Conservation (phyloP, 2,329 filamentous ascomycete species). For the Tolypocladium nubicola region DNA sequence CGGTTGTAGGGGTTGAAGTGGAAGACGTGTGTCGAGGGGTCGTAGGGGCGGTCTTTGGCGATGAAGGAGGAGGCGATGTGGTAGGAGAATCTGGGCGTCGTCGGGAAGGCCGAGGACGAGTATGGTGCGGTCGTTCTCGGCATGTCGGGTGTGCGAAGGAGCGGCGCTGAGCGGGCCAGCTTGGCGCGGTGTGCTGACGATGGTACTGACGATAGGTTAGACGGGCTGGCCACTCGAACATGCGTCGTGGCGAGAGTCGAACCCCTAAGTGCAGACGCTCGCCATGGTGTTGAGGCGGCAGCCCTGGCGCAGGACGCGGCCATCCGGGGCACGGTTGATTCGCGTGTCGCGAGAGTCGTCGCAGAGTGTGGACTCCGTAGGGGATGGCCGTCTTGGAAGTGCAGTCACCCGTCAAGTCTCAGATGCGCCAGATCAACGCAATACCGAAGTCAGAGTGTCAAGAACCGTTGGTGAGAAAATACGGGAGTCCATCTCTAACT, state of each 20-base stretch:
- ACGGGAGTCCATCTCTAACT: neutral
- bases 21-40: constrained; percentile 58
- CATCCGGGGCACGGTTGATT: constrained; percentile 4
- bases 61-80: constrained; percentile 66
- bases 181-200: neutral
- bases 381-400: neutral
- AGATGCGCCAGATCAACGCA: neutral
- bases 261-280: constrained; percentile 5
- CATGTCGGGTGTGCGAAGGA: neutral
- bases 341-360: neutral
- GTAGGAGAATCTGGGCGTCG: constrained; percentile 44
- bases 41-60: constrained; percentile 59
- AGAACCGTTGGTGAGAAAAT: neutral
- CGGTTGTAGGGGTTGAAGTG: constrained; percentile 59
- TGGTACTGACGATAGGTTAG: neutral
- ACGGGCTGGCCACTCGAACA: no score
- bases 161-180: neutral
- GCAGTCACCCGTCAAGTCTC: neutral
- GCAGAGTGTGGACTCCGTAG: neutral
- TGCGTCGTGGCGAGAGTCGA: neutral
- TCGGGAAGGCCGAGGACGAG: constrained; percentile 9
- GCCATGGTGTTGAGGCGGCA: constrained; percentile 9
- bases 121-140: neutral
- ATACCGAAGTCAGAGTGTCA: neutral
- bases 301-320: constrained; percentile 9